Base-by-base conservation (phyloP, 768 basidiomycete genomes). In the Boletus rubroflammeus region DNA sequence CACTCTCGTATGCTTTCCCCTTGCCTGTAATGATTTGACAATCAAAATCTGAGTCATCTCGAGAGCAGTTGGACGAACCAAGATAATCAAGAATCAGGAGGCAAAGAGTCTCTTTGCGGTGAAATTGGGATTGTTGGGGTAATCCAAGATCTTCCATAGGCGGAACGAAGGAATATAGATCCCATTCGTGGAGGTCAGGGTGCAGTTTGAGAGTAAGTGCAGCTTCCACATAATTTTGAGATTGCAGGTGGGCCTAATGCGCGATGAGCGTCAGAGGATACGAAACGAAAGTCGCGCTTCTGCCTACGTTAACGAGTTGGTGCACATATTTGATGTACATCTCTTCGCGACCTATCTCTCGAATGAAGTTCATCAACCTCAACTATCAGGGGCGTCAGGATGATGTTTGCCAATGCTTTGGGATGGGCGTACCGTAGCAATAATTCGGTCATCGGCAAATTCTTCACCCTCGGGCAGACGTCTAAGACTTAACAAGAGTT, bases 291-390 rank as follows among this genome's bases (percentile, higher is more conserved):
- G 19, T 21, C 32, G 28, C 2, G 47, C 53, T 42, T 54, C 19
- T 25, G 62, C 85, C 61, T 65, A 94, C 90, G 62, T 92, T 90
- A 47, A 96, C 92, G 25, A 97, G 84, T 66, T 95, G 92, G 66
- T 97, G 93, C 23, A 96, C 90, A 68, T 96, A 96, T 80, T 94
- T 92, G 71, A 95, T 90, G 64, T 94, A 96, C 55, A 97, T 93
- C 66, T 95, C 93, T 64, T 92, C 88, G 13, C 94, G 79, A 17
- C 93, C 93, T 52, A 96, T 94, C 17, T 89, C 82, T 17, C 92
- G 82, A 60, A 96, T 93, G 70, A 95, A 97, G 68, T 93, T 92
- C 88, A 97, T 93, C 56, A 97, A 75, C 32, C 91, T 81, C 57
- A 95, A 76, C 89, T 91, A 55, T 46, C 34, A 47, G 28, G 19